Percentiles rank a stretch among this genome's conserved stretches.
phyloP scores from a whole-genome alignment of 2,329 filamentous ascomycete species.

The Nemania sp. region DNA sequence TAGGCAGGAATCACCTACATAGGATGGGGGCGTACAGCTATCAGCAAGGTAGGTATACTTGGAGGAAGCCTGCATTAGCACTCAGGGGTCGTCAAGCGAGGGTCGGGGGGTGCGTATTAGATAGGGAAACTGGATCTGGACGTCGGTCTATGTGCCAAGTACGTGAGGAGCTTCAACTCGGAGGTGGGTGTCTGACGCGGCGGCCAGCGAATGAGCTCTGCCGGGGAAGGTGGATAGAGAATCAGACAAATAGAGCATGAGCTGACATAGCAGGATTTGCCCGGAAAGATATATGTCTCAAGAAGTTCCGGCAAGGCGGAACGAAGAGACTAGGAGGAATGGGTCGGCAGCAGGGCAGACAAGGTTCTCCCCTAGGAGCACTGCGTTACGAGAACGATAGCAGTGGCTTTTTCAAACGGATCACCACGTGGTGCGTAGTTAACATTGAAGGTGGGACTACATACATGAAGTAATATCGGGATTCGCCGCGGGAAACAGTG shows the following conservation, averaged over 20 bases:
- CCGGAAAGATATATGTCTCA: conserved; percentile 16
- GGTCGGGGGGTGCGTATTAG: conserved; percentile 23
- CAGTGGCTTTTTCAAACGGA: conserved; percentile 17
- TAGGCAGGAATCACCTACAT: conserved; percentile 22
- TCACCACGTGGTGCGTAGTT: conserved; percentile 29
- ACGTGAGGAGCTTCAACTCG: conserved; percentile 15
- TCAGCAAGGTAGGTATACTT: conserved; percentile 30
- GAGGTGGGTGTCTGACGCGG: conserved; percentile 28
- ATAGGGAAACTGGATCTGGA: conserved; percentile 24
- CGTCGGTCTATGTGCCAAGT: conserved; percentile 27
- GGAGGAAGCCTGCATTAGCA: conserved; percentile 30
- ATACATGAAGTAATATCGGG: conserved; percentile 30
- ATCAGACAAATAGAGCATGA: conserved; percentile 21
- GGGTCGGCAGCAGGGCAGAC: conserved; percentile 19
- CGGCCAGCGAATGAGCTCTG: conserved; percentile 28
- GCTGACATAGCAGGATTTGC: conserved; percentile 18
- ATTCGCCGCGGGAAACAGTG: conserved; percentile 35
- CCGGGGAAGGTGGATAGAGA: conserved; percentile 27
- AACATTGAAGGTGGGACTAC: conserved; percentile 28
- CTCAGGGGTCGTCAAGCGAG: conserved; percentile 21
- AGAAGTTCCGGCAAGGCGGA: conserved; percentile 9
- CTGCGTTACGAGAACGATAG: conserved; percentile 15
- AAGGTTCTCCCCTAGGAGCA: conserved; percentile 14
- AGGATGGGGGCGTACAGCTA: conserved; percentile 36
- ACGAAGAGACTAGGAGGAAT: conserved; percentile 11